Conservation (phyloP, 2,329 filamentous ascomycete genomes). For the Fusarium sulawesiense region DNA sequence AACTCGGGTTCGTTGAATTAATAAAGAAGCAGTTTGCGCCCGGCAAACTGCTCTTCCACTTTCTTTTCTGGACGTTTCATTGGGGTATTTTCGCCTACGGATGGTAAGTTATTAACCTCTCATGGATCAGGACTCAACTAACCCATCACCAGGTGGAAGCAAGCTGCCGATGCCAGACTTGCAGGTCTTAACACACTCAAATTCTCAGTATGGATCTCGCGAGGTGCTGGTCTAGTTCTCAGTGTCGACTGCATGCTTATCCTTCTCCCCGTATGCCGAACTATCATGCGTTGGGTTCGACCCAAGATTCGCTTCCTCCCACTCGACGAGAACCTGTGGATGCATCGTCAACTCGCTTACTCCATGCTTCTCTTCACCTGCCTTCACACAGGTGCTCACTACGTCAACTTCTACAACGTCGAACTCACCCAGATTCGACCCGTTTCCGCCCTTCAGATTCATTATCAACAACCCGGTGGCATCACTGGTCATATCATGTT, state of each 20-base stretch:
- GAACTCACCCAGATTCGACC: slow-evolving; percentile 86
- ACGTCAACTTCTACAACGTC: slow-evolving; percentile 99
- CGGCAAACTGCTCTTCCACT: slow-evolving; percentile 80
- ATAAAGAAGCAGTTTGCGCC: slow-evolving; percentile 74
- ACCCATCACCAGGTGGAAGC: slow-evolving; percentile 74
- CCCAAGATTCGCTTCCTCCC: slow-evolving; percentile 90
- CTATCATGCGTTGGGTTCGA: slow-evolving; percentile 83
- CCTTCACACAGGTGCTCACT: slow-evolving; percentile 83
- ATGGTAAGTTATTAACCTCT: slow-evolving; percentile 70
- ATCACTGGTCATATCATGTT: slow-evolving; percentile 98
- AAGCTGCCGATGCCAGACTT: slow-evolving; percentile 74
- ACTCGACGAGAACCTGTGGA: slow-evolving; percentile 97
- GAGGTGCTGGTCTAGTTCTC: slow-evolving; percentile 89
- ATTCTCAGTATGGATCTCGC: slow-evolving; percentile 95
- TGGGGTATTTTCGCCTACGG: slow-evolving; percentile 83
- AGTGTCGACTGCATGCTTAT: slow-evolving; percentile 89
- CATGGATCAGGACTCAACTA: not conserved
- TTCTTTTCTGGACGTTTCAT: slow-evolving; percentile 84
- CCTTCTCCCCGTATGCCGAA: slow-evolving; percentile 93
- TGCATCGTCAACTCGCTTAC: slow-evolving; percentile 95
- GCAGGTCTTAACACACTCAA: slow-evolving; percentile 82
- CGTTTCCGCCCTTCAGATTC: slow-evolving; percentile 85
- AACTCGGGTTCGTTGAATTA: slow-evolving; percentile 57
- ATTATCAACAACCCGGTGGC: slow-evolving; percentile 88
- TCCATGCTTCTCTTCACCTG: slow-evolving; percentile 84